A percentile compares a stretch with the other conserved stretches of the same genome.
phyloP scores from a whole-genome alignment of 495 filamentous ascomycete genomes.

The Viridothelium virens region DNA sequence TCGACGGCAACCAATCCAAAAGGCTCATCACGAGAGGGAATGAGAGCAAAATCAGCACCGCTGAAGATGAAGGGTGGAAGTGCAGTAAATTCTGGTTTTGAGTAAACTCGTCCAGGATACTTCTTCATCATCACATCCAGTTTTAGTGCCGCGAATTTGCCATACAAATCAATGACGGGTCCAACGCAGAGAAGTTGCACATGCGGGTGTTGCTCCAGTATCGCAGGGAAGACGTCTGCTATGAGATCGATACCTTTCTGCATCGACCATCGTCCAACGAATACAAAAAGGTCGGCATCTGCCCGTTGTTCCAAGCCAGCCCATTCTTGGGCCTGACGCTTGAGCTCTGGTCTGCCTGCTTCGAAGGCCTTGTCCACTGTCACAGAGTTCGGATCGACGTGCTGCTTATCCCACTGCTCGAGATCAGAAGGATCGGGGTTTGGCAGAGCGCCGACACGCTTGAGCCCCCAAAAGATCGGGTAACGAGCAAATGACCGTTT shows the following conservation, averaged over 20 bases:
- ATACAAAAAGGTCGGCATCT: constrained; percentile 65
- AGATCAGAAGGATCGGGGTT: constrained; percentile 73
- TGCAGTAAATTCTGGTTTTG: constrained; percentile 68
- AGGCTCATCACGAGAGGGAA: constrained; percentile 71
- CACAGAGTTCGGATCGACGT: constrained; percentile 46
- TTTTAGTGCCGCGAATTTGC: constrained; percentile 69
- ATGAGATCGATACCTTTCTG: constrained; percentile 75
- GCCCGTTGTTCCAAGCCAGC: constrained; percentile 59
- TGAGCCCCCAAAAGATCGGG: constrained; percentile 70
- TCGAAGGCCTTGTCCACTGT: constrained; percentile 53
- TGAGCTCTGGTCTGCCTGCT: constrained; percentile 47
- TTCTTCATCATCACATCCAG: constrained; percentile 62
- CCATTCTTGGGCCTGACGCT: constrained; percentile 69
- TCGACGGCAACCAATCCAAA: constrained; percentile 78
- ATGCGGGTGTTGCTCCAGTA: constrained; percentile 59
- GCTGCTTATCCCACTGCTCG: constrained; percentile 54
- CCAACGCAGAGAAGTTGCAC: constrained; percentile 66
- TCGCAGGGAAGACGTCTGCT: constrained; percentile 64
- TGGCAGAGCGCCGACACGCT: constrained; percentile 61
- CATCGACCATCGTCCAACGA: constrained; percentile 72
- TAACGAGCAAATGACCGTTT: constrained; percentile 67
- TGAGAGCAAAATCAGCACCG: constrained; percentile 71
- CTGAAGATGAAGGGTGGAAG: constrained; percentile 70
- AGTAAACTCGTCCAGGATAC: constrained; percentile 70
- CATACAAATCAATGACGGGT: constrained; percentile 70